phyloP scores from a whole-genome alignment of 768 basidiomycete genomes.

The Aureoboletus auriporus region DNA sequence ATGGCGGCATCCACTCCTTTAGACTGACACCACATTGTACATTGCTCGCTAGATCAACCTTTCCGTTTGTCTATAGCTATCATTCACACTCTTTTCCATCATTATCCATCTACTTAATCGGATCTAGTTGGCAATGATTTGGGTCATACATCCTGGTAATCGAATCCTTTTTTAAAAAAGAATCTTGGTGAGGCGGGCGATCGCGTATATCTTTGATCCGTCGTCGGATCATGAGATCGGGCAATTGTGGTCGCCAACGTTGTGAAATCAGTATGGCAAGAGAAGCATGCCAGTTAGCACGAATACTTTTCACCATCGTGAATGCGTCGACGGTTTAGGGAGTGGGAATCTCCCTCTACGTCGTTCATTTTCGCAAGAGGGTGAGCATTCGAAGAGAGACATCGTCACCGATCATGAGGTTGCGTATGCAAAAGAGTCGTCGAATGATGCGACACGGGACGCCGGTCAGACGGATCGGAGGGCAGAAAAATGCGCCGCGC shows the following conservation, averaged over 20 bases:
- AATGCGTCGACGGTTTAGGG: neutral
- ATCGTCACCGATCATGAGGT: neutral
- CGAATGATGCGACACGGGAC: too few species aligned
- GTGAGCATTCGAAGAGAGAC: neutral
- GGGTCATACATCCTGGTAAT: conserved; percentile 9
- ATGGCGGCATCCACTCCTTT: conserved; percentile 16
- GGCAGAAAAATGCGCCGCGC: too few species aligned
- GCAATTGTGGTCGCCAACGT: neutral
- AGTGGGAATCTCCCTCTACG: neutral
- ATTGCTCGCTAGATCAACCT: conserved; percentile 13
- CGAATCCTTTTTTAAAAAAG: neutral
- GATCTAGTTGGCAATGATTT: conserved; percentile 23
- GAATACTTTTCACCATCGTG: neutral
- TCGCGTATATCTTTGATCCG: neutral
- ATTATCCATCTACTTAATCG: conserved; percentile 22
- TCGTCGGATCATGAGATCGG: neutral
- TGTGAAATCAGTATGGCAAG: neutral
- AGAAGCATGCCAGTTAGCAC: neutral
- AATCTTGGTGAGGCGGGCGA: too few species aligned
- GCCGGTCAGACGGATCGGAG: too few species aligned
- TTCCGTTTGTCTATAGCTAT: conserved; percentile 2
- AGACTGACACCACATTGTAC: conserved; percentile 8
- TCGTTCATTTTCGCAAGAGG: neutral
- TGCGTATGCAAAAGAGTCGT: too few species aligned
- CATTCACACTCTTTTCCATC: conserved; percentile 18